Conservation (phyloP, 352 stramenopile genomes). For the Globisporangium barbulae region DNA sequence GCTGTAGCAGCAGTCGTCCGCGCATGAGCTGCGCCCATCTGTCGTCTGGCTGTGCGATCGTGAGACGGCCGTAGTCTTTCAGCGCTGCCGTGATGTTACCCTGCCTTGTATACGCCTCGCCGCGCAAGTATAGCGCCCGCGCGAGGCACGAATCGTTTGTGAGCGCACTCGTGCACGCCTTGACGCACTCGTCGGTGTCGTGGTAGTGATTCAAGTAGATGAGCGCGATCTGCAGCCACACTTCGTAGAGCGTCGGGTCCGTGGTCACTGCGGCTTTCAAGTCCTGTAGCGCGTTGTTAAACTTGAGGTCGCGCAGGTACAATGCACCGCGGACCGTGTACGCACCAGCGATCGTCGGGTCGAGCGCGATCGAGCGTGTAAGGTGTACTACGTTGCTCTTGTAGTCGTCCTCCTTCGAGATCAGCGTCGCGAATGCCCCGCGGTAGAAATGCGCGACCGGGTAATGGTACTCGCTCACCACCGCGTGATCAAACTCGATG, state of each 20-base stretch:
- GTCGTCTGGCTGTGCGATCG: slow-evolving; percentile 53
- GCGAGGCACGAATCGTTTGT: slow-evolving; percentile 60
- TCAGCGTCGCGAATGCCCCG: slow-evolving; percentile 55
- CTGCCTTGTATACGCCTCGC: slow-evolving; percentile 59
- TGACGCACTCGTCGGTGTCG: slow-evolving; percentile 62
- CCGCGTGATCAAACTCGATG: slow-evolving; percentile 64
- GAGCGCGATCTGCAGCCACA: slow-evolving; percentile 79
- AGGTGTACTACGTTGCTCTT: slow-evolving; percentile 55
- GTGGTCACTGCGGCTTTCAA: slow-evolving; percentile 75
- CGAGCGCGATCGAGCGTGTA: slow-evolving; percentile 56
- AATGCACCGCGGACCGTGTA: slow-evolving; percentile 72
- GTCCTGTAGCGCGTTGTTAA: slow-evolving; percentile 73
- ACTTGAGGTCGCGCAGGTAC: slow-evolving; percentile 65
- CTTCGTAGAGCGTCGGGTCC: slow-evolving; percentile 69
- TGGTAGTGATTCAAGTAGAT: slow-evolving; percentile 83
- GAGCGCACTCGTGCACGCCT: slow-evolving; percentile 58
- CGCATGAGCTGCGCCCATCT: slow-evolving; percentile 61
- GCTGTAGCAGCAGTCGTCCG: slow-evolving; percentile 51
- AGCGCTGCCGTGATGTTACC: slow-evolving; percentile 52
- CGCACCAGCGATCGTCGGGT: slow-evolving; percentile 70
- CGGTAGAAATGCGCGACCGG: slow-evolving; percentile 77
- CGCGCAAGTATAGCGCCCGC: slow-evolving; percentile 62
- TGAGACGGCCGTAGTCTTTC: slow-evolving; percentile 62
- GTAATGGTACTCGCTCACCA: slow-evolving; percentile 81
- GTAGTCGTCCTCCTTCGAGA: slow-evolving; percentile 25